A percentile compares a stretch with the other conserved stretches of the same genome.
Evolutionary conservation across 495 filamentous ascomycete species (phyloP).

Genomic region (Tuber borchii): DNA sequence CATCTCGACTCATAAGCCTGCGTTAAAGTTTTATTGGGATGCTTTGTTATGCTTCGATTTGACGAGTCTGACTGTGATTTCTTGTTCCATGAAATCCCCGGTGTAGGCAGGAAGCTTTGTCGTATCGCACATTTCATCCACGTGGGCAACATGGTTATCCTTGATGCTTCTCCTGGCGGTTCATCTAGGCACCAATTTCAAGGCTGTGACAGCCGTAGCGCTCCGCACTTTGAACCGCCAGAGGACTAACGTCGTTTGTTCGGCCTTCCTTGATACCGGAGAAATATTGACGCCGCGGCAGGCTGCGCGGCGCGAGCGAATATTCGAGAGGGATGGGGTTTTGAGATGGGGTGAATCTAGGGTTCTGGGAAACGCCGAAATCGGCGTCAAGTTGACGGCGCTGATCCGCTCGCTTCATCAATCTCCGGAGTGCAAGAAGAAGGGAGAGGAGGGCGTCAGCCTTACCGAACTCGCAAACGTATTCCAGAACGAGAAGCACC

Average conservation of each 20-base stretch:
- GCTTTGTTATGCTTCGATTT: slow-evolving; percentile 4
- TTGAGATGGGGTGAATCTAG: slow-evolving; percentile 53
- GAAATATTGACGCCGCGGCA: slow-evolving; percentile 56
- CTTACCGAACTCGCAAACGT: slow-evolving; percentile 49
- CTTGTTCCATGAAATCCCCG: slow-evolving; percentile 6
- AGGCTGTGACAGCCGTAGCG: slow-evolving; percentile 72
- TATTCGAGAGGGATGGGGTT: slow-evolving; percentile 61
- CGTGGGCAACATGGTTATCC: slow-evolving; percentile 65
- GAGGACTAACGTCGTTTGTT: slow-evolving; percentile 72
- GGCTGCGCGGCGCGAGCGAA: slow-evolving; percentile 60
- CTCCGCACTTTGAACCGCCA: slow-evolving; percentile 85
- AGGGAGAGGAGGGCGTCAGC: slow-evolving; percentile 15
- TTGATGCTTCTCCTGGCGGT: slow-evolving; percentile 64
- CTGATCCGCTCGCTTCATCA: slow-evolving; percentile 35
- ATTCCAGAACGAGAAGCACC: slow-evolving; percentile 50
- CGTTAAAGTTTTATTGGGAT: not conserved
- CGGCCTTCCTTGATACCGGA: slow-evolving; percentile 51
- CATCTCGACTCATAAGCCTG: not conserved
- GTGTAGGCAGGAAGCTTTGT: slow-evolving; percentile 67
- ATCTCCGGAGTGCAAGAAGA: slow-evolving; percentile 6
- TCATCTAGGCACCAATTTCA: slow-evolving; percentile 77
- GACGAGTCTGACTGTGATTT: not conserved
- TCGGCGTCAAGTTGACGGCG: slow-evolving; percentile 47
- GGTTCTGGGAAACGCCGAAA: slow-evolving; percentile 48
- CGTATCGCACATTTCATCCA: slow-evolving; percentile 65